Base-by-base conservation (phyloP, 352 stramenopile genomes). In the Bremia lactucae region DNA sequence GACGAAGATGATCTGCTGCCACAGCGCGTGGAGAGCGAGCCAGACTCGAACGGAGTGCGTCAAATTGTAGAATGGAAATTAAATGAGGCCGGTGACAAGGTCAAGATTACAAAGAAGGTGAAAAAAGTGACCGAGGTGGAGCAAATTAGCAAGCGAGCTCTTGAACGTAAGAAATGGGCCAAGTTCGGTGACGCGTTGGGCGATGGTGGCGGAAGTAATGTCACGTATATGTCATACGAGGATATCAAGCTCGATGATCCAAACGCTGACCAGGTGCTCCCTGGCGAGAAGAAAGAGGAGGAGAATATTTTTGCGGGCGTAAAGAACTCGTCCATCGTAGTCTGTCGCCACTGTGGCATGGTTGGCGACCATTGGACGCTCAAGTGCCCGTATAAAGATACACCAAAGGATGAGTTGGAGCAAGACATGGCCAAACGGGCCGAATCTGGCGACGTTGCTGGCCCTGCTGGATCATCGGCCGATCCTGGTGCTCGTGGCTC, bases 311-410 rank as follows among this genome's bases (percentile, higher is more conserved):
- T 92, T 33, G 72, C 72, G 4, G 74, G 76, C 42, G 75, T 90
- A 55, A 87, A 85, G 68, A 88, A 88, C 65, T 87, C 73, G 59
- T 89, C 74, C 16, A 94, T 94, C 42, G 79, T 94, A 16, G 77
- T 90, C 49, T 94, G 81, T 42, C 81, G 81, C 54, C 78, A 91
- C 68, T 94, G 81, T 83, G 78, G 81, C 40, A 91, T 94, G 76
- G 77, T 91, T 26, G 81, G 81, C 20, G 81, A 94, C 45, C 81
- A 94, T 45, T 94, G 81, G 81, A 94, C 81, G 44, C 75, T 94
- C 58, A 94, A 94, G 64, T 91, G 81, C 74, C 81, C 81, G 45
- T 94, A 94, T 74, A 94, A 91, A 62, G 79, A 94, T 59, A 87
- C 79, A 15, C 71, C 76, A 19, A 67, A 78, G 51, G 68, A 87